phyloP scores from a whole-genome alignment of 129 eudicot species.

The Ambrosia artemisiifolia region DNA sequence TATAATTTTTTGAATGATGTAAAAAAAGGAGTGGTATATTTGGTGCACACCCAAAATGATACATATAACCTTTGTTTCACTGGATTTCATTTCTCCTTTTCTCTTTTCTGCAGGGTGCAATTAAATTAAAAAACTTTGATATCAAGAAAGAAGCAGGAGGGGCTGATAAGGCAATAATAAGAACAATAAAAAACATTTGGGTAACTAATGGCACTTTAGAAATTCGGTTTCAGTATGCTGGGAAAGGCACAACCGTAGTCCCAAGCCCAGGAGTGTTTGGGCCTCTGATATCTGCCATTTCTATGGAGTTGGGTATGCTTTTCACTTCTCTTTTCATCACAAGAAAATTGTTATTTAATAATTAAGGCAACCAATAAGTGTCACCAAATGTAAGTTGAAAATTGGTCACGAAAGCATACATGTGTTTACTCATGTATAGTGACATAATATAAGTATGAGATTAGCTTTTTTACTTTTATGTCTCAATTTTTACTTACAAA shows the following conservation, averaged over 20 bases:
- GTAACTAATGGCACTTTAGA: conserved; percentile 40
- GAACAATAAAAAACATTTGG: not conserved
- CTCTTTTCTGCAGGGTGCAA: conserved; percentile 37
- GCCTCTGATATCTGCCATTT: conserved; percentile 62
- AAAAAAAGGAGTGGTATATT: no score
- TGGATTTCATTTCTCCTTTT: not conserved
- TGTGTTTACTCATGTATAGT: no score
- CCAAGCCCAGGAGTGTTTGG: conserved; percentile 46
- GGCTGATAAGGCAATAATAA: conserved; percentile 32
- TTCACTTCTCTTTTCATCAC: not conserved
- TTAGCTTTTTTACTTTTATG: no score
- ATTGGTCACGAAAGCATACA: no score
- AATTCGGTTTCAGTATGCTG: conserved; percentile 44
- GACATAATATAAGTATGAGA: no score
- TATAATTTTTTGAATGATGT: no score
- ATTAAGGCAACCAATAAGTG: no score
- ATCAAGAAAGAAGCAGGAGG: conserved; percentile 46
- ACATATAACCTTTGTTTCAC: not conserved
- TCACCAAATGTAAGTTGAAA: no score
- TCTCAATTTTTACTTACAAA: no score
- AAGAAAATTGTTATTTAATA: not conserved
- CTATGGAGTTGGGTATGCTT: conserved; percentile 47
- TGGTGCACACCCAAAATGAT: not conserved
- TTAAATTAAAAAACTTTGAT: conserved; percentile 38
- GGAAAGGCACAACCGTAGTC: conserved; percentile 53